Conservation (phyloP, 345 rosid genomes). For the Angophora floribunda region DNA sequence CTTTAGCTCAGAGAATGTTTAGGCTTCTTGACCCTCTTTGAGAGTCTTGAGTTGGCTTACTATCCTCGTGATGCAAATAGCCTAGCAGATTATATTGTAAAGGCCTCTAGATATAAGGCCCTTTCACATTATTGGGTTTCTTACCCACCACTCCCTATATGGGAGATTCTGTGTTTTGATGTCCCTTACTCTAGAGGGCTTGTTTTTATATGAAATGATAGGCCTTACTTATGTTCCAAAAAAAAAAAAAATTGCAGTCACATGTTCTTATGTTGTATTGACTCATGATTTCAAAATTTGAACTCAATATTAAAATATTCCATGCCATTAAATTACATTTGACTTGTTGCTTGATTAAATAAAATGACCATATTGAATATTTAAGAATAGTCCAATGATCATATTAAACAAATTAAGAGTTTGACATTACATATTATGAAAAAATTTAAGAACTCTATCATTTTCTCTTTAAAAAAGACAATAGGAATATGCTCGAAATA, state of each 20-base stretch:
- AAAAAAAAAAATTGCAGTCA: neutral
- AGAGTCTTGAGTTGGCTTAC: too few species aligned
- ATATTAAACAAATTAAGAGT: neutral
- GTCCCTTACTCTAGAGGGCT: too few species aligned
- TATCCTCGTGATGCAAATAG: too few species aligned
- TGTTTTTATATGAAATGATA: too few species aligned
- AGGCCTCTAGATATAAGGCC: too few species aligned
- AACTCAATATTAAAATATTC: neutral
- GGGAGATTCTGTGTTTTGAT: too few species aligned
- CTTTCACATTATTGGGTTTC: too few species aligned
- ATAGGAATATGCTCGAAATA: neutral
- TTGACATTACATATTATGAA: neutral
- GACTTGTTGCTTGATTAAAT: neutral
- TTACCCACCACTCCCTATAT: too few species aligned
- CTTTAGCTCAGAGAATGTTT: too few species aligned
- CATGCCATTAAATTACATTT: neutral
- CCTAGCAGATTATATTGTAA: too few species aligned
- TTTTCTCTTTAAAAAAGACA: neutral
- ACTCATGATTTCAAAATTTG: neutral
- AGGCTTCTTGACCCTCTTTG: too few species aligned
- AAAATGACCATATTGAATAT: neutral
- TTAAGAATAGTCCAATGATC: neutral
- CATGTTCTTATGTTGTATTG: neutral
- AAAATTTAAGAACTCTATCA: neutral
- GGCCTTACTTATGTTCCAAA: too few species aligned